phyloP scores from a whole-genome alignment of 2,329 filamentous ascomycete genomes.

The Penicillium griseofulvum region DNA sequence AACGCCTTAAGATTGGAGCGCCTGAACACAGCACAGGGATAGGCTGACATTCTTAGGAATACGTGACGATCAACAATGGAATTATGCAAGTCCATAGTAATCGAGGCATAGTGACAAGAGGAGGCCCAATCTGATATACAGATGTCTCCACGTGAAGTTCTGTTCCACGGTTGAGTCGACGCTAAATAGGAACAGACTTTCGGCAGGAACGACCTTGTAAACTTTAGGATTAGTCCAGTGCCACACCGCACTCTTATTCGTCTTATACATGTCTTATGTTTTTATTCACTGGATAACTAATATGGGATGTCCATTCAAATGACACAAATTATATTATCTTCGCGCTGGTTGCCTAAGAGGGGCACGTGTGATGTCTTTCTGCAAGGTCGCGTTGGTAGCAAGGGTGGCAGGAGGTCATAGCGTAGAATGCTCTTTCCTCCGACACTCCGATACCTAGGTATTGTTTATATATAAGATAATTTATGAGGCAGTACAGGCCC shows the following conservation, averaged over 20 bases:
- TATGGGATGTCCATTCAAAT: background rate
- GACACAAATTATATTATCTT: background rate
- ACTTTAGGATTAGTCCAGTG: background rate
- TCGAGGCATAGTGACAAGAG: background rate
- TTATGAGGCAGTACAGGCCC: constrained; percentile 20
- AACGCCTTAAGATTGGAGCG: no score
- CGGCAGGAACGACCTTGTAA: constrained; percentile 2
- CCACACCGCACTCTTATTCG: background rate
- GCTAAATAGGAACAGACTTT: background rate
- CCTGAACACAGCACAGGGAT: constrained; percentile 5
- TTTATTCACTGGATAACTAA: no score
- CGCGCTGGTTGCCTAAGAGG: background rate
- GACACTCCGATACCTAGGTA: no score
- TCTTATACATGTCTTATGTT: background rate
- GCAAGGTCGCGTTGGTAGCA: constrained; percentile 5
- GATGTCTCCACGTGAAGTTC: constrained; percentile 13
- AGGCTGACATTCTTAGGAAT: background rate
- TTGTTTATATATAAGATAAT: background rate
- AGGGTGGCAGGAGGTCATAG: constrained; percentile 4
- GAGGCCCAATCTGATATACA: constrained; percentile 14
- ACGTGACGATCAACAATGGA: background rate
- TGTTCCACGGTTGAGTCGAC: background rate
- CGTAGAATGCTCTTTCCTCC: background rate
- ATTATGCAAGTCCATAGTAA: background rate
- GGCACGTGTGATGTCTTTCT: constrained; percentile 8